Percentiles rank a stretch among this genome's conserved stretches.
Conservation (phyloP, 2,329 filamentous ascomycete genomes). For the Alternaria rosae region DNA sequence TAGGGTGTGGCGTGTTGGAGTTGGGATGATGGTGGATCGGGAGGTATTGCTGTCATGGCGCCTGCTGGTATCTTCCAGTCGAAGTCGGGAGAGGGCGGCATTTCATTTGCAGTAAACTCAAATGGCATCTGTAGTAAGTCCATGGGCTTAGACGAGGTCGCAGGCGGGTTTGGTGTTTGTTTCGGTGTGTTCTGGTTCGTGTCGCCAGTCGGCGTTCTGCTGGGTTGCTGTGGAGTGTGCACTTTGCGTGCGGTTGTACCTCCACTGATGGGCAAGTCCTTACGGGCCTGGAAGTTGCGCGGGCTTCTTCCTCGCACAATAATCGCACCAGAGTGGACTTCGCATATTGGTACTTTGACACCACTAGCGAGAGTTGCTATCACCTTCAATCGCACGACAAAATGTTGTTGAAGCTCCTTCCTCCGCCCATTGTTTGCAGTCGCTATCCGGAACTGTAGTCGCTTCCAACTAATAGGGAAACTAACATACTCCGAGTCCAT, state of each 20-base stretch:
- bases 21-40: slow-evolving; percentile 46
- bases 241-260: slow-evolving; percentile 78
- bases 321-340: slow-evolving; percentile 86
- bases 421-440: slow-evolving; percentile 95
- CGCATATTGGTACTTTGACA: slow-evolving; percentile 80
- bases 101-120: slow-evolving; percentile 51
- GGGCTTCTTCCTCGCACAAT: slow-evolving; percentile 94
- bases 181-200: slow-evolving; percentile 40
- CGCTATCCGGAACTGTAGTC: slow-evolving; percentile 91
- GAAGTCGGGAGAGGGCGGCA: slow-evolving; percentile 52
- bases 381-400: slow-evolving; percentile 86
- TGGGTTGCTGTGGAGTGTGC: slow-evolving; percentile 45
- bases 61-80: slow-evolving; percentile 54
- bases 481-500: slow-evolving; percentile 84
- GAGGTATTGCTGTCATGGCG: slow-evolving; percentile 55
- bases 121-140: slow-evolving; percentile 52
- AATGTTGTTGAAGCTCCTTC: slow-evolving; percentile 96
- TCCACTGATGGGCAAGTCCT: slow-evolving; percentile 87
- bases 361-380: slow-evolving; percentile 83
- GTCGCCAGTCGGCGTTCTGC: slow-evolving; percentile 48
- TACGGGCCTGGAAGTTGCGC: slow-evolving; percentile 91
- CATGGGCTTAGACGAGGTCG: slow-evolving; percentile 39
- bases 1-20: slow-evolving; percentile 51
- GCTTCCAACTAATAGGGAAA: slow-evolving; percentile 93
- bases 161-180: slow-evolving; percentile 32